Base-by-base conservation (phyloP, 108 stramenopile genomes). In the Conticribra guillardii region DNA sequence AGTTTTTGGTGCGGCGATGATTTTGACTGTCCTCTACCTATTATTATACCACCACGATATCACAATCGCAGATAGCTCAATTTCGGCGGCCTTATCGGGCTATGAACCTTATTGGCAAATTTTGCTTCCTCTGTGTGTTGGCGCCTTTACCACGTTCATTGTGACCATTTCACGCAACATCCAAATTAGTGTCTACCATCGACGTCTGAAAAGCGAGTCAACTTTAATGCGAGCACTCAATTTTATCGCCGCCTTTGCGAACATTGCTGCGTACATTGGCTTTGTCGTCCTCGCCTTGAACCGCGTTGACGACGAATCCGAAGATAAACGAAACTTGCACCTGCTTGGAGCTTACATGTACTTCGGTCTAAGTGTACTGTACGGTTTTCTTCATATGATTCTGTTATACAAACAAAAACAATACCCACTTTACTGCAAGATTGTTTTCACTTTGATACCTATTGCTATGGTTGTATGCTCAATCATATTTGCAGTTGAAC, bases 141-240 rank as follows among this genome's bases (percentile, higher is more conserved):
- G 76, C 1, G 54, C 64, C 1, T 57, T 67, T 11, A 49, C 67
- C 34, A 64, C 49, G 22, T 65, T 65, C 69, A 8, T 70, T 21
- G 69, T 63, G 2, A 70, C 64, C 18, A 45, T 66, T 50, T 59
- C 60, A 15, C 68, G 76, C 30, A 65, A 57, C 58, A 70, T 78
- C 53, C 76, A 78, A 66, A 78, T 78, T 53, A 57, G 33, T 44
- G 69, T 78, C 0, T 78, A 78, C 27, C 76, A 78, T 59, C 67
- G 57, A 32, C 69, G 76, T 30, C 63, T 63, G 54, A 70, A 55
- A n/a, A 78, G 69, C 44, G 55, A 60, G 44, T 70, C 54, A 4
- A 59, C 18, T 30, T 30, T 53, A 2, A 30, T 70, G 54, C 48
- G 64, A 46, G n/a, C 54, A 27, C n/a, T 78, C 37, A 78, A 78